A percentile compares a stretch with the other conserved stretches of the same genome.
phyloP scores from a whole-genome alignment of 2,329 filamentous ascomycete species.

The Monosporascus sp. region DNA sequence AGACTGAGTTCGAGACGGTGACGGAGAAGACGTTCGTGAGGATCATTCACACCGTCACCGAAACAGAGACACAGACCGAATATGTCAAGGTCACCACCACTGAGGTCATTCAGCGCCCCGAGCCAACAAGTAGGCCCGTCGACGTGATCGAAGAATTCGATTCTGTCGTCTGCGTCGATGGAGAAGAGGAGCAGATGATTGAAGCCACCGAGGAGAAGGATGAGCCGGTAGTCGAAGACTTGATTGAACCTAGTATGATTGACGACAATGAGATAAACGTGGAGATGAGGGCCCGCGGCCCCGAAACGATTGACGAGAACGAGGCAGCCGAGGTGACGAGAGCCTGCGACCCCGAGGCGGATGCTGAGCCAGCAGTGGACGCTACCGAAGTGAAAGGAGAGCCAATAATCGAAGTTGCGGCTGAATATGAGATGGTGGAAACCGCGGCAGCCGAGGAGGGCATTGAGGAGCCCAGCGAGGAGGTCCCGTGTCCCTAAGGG shows the following conservation, averaged over 20 bases:
- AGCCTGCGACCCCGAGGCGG: no score
- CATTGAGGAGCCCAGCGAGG: no score
- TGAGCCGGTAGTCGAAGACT: not conserved
- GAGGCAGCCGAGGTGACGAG: no score
- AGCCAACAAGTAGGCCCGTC: not conserved
- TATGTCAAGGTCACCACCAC: constrained; percentile 17
- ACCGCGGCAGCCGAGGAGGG: not conserved
- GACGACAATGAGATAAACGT: no score
- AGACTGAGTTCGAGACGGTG: constrained; percentile 21
- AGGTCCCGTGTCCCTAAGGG: no score
- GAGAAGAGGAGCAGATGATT: not conserved
- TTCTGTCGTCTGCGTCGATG: not conserved
- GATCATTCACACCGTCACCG: constrained; percentile 30
- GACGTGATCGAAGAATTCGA: not conserved
- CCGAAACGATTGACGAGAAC: no score
- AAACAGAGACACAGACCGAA: constrained; percentile 26
- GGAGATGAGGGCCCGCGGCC: no score
- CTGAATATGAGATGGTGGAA: not conserved
- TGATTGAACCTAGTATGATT: not conserved
- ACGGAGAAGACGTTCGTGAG: constrained; percentile 26
- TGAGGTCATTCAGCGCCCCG: not conserved
- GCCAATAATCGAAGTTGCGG: not conserved
- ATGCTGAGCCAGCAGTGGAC: not conserved
- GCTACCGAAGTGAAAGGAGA: not conserved
- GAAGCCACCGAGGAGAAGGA: not conserved